Evolutionary conservation across 495 filamentous ascomycete genomes (phyloP).

Genomic region (Talaromyces ruber): DNA sequence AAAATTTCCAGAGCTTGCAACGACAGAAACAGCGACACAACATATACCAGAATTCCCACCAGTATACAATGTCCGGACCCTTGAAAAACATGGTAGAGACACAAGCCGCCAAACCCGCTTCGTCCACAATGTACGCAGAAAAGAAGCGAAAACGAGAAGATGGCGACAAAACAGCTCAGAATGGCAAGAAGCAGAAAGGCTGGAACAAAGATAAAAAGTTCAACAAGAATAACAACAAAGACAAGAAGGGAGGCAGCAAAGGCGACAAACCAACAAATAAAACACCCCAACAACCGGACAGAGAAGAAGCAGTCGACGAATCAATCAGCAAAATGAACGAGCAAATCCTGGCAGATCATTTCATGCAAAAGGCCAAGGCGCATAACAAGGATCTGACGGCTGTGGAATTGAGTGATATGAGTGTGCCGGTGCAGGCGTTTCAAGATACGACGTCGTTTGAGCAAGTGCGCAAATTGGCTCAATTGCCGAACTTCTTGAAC

Average conservation of each 20-base stretch:
- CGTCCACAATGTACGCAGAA: not conserved
- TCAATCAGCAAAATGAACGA: constrained; percentile 76
- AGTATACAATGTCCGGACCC: not conserved
- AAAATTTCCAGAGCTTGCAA: constrained; percentile 4
- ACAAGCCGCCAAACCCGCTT: not conserved
- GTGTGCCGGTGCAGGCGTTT: constrained; percentile 57
- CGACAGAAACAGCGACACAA: not conserved
- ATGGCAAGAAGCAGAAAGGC: constrained; percentile 1
- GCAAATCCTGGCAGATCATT: constrained; percentile 73
- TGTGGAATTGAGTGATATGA: constrained; percentile 74
- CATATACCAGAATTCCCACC: not conserved
- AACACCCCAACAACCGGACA: constrained; percentile 51
- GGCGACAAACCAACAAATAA: not conserved
- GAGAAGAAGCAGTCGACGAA: constrained; percentile 62
- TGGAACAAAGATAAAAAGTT: not conserved
- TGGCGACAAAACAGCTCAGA: not conserved
- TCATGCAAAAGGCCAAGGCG: constrained; percentile 68
- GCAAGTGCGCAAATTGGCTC: constrained; percentile 50
- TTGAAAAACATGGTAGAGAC: constrained; percentile 2
- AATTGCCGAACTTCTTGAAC: constrained; percentile 73
- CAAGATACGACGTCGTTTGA: constrained; percentile 68
- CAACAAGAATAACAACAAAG: not conserved
- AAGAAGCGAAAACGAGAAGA: constrained; percentile 5
- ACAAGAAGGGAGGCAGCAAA: not conserved
- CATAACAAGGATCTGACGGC: constrained; percentile 71